Evolutionary conservation across 306 rosid genomes (phyloP).

Genomic region (Castanea mollissima): DNA sequence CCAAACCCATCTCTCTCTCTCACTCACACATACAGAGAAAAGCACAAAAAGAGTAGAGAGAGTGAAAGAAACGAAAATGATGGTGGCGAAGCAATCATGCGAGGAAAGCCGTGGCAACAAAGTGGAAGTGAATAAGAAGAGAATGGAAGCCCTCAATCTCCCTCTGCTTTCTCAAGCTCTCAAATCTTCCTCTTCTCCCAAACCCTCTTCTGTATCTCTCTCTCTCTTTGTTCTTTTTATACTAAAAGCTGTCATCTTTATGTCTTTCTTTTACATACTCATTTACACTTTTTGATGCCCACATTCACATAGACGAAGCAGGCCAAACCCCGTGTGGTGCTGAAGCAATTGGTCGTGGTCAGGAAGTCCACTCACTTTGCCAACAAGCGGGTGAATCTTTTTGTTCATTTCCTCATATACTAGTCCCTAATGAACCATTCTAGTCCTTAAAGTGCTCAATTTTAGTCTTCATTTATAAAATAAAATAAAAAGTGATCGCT

Average conservation of each 20-base stretch:
- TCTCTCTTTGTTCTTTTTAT: not conserved
- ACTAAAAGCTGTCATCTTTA: not conserved
- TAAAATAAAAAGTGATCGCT: no score
- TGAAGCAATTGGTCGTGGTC: conserved; percentile 49
- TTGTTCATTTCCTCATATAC: not conserved
- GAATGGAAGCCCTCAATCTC: conserved; percentile 77
- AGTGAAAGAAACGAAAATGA: conserved; percentile 22
- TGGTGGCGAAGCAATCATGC: conserved; percentile 37
- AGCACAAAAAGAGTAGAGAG: no score
- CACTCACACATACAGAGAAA: not conserved
- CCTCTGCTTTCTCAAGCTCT: conserved; percentile 58
- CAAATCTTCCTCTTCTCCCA: conserved; percentile 42
- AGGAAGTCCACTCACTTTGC: conserved; percentile 78
- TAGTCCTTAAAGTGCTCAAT: no score
- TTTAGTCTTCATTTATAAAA: no score
- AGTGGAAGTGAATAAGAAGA: conserved; percentile 68
- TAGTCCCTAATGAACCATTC: no score
- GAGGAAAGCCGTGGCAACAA: conserved; percentile 66
- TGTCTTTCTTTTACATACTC: not conserved
- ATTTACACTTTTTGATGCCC: not conserved
- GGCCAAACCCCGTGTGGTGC: conserved; percentile 34
- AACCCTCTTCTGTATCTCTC: conserved; percentile 41
- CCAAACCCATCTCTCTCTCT: not conserved
- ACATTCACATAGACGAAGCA: conserved; percentile 38
- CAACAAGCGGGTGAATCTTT: conserved; percentile 20